phyloP scores from a whole-genome alignment of 805 yeast species.

The Schwanniomyces polymorphus region DNA sequence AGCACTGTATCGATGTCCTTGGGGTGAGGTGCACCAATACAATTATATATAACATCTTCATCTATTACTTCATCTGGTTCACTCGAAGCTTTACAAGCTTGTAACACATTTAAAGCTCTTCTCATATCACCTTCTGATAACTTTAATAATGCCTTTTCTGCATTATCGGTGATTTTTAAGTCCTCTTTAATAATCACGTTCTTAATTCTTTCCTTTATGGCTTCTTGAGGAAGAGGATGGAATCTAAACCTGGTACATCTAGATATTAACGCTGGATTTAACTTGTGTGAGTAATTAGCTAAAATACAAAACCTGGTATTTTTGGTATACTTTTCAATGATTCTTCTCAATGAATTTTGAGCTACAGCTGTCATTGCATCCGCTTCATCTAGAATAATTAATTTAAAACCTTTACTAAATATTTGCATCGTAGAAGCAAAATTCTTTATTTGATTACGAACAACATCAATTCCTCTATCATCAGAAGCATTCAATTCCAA shows the following conservation, averaged over 20 bases:
- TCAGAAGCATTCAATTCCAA: slow-evolving; percentile 94
- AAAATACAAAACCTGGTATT: slow-evolving; percentile 94
- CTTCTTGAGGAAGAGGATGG: slow-evolving; percentile 69
- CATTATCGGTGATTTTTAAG: slow-evolving; percentile 56
- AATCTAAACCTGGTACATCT: slow-evolving; percentile 96
- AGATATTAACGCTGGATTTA: slow-evolving; percentile 91
- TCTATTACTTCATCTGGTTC: slow-evolving; percentile 52
- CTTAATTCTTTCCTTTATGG: slow-evolving; percentile 67
- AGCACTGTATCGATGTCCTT: slow-evolving; percentile 74
- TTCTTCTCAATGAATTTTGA: slow-evolving; percentile 77
- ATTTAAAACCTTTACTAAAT: slow-evolving; percentile 79
- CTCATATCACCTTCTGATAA: slow-evolving; percentile 97
- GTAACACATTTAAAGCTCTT: slow-evolving; percentile 87
- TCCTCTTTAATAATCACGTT: slow-evolving; percentile 71
- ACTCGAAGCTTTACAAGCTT: slow-evolving; percentile 83
- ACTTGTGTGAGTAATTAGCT: slow-evolving; percentile 93
- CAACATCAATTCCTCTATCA: slow-evolving; percentile 97
- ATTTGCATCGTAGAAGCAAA: slow-evolving; percentile 96
- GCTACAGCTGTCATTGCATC: slow-evolving; percentile 92
- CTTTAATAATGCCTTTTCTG: slow-evolving; percentile 62
- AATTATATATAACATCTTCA: slow-evolving; percentile 80
- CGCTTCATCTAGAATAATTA: slow-evolving; percentile 93
- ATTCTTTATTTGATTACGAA: slow-evolving; percentile 94
- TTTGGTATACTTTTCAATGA: slow-evolving; percentile 89
- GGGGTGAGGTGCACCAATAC: slow-evolving; percentile 96